Evolutionary conservation across 345 rosid genomes (phyloP).

Genomic region (Moringa oleifera): DNA sequence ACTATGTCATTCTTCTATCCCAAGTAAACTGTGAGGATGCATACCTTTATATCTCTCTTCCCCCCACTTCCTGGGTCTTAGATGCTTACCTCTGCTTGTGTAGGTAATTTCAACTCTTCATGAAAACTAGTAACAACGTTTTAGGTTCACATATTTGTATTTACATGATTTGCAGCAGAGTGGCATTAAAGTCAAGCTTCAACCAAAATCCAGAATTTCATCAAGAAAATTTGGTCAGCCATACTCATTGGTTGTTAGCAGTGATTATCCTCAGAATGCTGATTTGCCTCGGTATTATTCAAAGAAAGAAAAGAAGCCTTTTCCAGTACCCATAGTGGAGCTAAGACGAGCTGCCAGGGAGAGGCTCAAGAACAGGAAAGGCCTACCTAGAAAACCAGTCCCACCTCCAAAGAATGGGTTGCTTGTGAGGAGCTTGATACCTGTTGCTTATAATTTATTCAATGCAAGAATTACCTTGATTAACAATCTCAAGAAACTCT

Average conservation of each 20-base stretch:
- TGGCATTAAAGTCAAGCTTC: conserved; percentile 24
- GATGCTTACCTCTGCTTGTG: not conserved
- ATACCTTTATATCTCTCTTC: not conserved
- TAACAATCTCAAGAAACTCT: conserved; percentile 70
- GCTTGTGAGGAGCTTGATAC: conserved; percentile 58
- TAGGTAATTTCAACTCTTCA: not conserved
- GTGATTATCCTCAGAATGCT: conserved; percentile 72
- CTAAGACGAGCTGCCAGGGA: conserved; percentile 91
- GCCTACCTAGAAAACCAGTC: conserved; percentile 49
- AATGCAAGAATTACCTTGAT: conserved; percentile 67
- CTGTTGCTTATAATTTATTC: conserved; percentile 65
- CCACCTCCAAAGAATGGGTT: conserved; percentile 81
- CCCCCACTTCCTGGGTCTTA: not conserved
- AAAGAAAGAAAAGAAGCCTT: conserved; percentile 86
- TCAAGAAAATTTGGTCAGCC: conserved; percentile 28
- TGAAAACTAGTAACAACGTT: not conserved
- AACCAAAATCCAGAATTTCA: conserved; percentile 21
- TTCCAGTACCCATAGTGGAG: conserved; percentile 73
- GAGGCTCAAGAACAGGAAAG: conserved; percentile 67
- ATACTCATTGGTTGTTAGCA: conserved; percentile 33
- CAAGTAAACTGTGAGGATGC: not conserved
- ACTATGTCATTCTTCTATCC: not conserved
- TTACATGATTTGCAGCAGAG: conserved; percentile 33
- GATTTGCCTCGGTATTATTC: conserved; percentile 70
- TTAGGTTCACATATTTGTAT: not conserved